Evolutionary conservation across 768 basidiomycete species (phyloP).

Genomic region (Strobilomyces echinocephalus): DNA sequence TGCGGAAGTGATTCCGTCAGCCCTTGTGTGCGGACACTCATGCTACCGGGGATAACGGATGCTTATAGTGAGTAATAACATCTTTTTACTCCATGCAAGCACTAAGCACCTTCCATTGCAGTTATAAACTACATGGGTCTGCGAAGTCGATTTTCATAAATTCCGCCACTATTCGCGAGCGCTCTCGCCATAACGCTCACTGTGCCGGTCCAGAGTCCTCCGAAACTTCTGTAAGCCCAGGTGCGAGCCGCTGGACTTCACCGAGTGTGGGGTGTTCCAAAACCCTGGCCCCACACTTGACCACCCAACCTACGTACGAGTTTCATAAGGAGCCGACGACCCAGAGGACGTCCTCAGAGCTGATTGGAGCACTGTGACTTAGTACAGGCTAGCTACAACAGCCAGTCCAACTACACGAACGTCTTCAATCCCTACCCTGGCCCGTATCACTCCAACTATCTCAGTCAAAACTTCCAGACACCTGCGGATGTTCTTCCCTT

Average conservation of each 20-base stretch:
- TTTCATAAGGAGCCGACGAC: slow-evolving; percentile 43
- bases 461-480: slow-evolving; percentile 47
- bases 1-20: slow-evolving; percentile 51
- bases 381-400: slow-evolving; percentile 23
- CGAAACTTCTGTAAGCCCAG: slow-evolving; percentile 73
- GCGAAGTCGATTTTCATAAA: slow-evolving; percentile 88
- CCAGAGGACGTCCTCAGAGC: slow-evolving; percentile 46
- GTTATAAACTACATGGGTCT: slow-evolving; percentile 80
- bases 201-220: slow-evolving; percentile 49
- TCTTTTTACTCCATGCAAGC: neutral
- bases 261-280: slow-evolving; percentile 58
- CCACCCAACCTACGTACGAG: slow-evolving; percentile 53
- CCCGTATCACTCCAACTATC: slow-evolving; percentile 70
- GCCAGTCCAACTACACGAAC: slow-evolving; percentile 26
- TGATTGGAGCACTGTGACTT: slow-evolving; percentile 43
- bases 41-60: slow-evolving; percentile 1
- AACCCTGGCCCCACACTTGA: slow-evolving; percentile 66
- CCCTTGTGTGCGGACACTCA: slow-evolving; percentile 12
- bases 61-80: slow-evolving; percentile 56
- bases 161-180: slow-evolving; percentile 83
- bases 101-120: slow-evolving; percentile 19
- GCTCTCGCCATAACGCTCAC: slow-evolving; percentile 76
- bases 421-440: slow-evolving; percentile 55
- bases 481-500: slow-evolving; percentile 52
- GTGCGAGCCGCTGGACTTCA: slow-evolving; percentile 67